Percentiles rank a stretch among this genome's conserved stretches.
phyloP scores from a whole-genome alignment of 306 rosid species.

The Cicer yamashitae region DNA sequence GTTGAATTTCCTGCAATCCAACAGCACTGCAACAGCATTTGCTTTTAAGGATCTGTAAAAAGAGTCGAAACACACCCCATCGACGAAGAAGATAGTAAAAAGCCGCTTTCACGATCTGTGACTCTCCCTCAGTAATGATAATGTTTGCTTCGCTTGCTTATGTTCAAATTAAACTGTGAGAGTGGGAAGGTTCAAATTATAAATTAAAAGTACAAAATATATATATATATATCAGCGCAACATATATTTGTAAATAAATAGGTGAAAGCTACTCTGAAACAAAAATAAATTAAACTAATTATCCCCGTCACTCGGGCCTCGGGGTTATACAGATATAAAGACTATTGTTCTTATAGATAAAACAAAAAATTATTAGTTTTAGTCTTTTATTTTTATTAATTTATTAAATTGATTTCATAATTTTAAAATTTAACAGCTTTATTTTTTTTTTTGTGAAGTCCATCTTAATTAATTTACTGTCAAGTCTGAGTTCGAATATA shows the following conservation, averaged over 20 bases:
- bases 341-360: no score
- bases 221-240: no score
- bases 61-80: constrained; percentile 12
- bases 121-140: constrained; percentile 32
- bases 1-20: constrained; percentile 34
- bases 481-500: no score
- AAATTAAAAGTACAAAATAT: not conserved
- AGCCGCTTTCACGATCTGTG: constrained; percentile 66
- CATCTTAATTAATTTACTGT: no score
- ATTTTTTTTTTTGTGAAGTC: no score
- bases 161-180: constrained; percentile 50
- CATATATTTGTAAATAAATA: constrained; percentile 20
- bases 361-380: no score
- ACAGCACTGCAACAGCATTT: constrained; percentile 30
- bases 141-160: constrained; percentile 46
- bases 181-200: constrained; percentile 44
- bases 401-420: no score
- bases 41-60: constrained; percentile 36
- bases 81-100: constrained; percentile 36
- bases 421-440: no score
- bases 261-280: constrained; percentile 3
- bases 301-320: no score
- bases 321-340: no score
- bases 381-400: no score
- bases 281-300: no score